Conservation (phyloP, 1,139 yeast genomes). For the Suhomyces ambrosiae region DNA sequence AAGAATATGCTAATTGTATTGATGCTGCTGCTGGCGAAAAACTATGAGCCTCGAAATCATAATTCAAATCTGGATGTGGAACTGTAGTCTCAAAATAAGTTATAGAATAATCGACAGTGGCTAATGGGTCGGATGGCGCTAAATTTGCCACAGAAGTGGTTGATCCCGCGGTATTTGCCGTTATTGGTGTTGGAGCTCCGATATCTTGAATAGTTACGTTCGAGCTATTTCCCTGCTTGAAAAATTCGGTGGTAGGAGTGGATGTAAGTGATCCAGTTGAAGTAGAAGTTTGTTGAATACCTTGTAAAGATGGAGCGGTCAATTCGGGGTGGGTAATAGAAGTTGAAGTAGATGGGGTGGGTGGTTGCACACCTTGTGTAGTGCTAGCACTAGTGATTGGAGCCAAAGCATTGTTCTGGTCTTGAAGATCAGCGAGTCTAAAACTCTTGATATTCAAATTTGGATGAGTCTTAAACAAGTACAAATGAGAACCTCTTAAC, state of each 20-base stretch:
- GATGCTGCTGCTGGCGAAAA: constrained; percentile 19
- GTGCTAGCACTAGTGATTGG: background rate
- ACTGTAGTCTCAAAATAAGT: constrained; percentile 35
- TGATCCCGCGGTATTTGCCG: constrained; percentile 9
- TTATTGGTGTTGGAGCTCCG: constrained; percentile 9
- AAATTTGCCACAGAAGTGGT: constrained; percentile 2
- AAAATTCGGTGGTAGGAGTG: constrained; percentile 17
- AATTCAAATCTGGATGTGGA: constrained; percentile 67
- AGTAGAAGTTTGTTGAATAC: constrained; percentile 8
- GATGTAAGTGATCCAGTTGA: constrained; percentile 10
- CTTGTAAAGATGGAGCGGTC: constrained; percentile 9
- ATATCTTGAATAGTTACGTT: constrained; percentile 19
- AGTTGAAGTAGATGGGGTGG: background rate
- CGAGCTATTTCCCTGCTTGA: constrained; percentile 20
- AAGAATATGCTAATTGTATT: constrained; percentile 14
- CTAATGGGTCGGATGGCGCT: constrained; percentile 1
- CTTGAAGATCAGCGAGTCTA: constrained; percentile 18
- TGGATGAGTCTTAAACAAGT: constrained; percentile 56
- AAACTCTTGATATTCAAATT: constrained; percentile 52
- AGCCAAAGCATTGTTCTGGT: constrained; percentile 1
- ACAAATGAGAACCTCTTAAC: constrained; percentile 62
- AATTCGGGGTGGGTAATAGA: constrained; percentile 9
- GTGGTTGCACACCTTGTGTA: background rate
- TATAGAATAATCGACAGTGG: constrained; percentile 21
- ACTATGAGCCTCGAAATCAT: constrained; percentile 49